These are phyloP conservation scores for Pythium monospermum DNA, from an alignment of 352 stramenopile species.

Conservation along the genomic window DNA sequence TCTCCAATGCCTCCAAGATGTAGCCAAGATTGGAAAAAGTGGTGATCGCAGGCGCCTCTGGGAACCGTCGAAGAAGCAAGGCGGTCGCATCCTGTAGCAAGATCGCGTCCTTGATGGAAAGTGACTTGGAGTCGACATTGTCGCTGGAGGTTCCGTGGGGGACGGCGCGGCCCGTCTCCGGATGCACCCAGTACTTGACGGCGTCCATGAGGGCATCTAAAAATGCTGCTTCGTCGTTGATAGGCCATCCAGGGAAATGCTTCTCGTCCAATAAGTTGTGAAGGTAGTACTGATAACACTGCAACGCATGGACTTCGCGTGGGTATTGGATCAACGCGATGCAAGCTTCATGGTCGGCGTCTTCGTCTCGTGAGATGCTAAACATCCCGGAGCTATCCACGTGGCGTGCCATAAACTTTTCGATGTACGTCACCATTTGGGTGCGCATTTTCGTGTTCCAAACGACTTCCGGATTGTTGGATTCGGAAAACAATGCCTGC, in stretches of 20 bases:
- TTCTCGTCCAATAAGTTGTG: slow-evolving; percentile 84
- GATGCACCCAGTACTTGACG: slow-evolving; percentile 74
- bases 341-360: slow-evolving; percentile 70
- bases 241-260: slow-evolving; percentile 84
- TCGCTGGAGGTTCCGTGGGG: slow-evolving; percentile 38
- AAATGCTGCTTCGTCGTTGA: slow-evolving; percentile 79
- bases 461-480: slow-evolving; percentile 83
- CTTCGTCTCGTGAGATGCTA: slow-evolving; percentile 60
- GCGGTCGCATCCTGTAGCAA: slow-evolving; percentile 67
- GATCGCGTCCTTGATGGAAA: slow-evolving; percentile 67
- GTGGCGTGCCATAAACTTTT: slow-evolving; percentile 82
- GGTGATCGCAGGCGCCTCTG: slow-evolving; percentile 54
- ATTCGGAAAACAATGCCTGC: slow-evolving; percentile 72
- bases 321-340: slow-evolving; percentile 80
- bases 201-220: slow-evolving; percentile 68
- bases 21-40: slow-evolving; percentile 62
- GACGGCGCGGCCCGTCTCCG: slow-evolving; percentile 35
- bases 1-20: slow-evolving; percentile 71
- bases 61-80: slow-evolving; percentile 67
- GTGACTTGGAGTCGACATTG: slow-evolving; percentile 48
- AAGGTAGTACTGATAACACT: slow-evolving; percentile 87
- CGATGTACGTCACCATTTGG: slow-evolving; percentile 85
- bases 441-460: slow-evolving; percentile 82
- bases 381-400: slow-evolving; percentile 66
- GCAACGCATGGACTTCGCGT: slow-evolving; percentile 75